A percentile compares a stretch with the other conserved stretches of the same genome.
These are phyloP conservation scores for Podospora tetraspora DNA, from an alignment of 495 filamentous ascomycete species.

Conservation along the genomic window DNA sequence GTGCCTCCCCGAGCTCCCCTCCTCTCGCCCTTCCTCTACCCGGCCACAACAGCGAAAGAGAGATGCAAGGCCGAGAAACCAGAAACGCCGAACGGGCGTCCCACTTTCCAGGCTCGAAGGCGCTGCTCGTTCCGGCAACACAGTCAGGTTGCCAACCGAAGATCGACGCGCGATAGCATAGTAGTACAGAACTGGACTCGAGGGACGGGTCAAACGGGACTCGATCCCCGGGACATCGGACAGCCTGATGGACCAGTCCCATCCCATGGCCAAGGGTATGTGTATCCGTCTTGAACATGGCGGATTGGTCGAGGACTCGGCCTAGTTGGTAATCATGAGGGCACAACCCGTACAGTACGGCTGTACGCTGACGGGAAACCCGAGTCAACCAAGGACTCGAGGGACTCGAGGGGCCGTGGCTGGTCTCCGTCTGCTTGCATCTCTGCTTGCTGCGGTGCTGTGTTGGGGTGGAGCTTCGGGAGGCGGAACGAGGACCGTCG, in stretches of 20 bases:
- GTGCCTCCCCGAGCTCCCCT: not conserved
- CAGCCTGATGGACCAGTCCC: not conserved
- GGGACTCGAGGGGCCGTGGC: not conserved
- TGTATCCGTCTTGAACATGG: not conserved
- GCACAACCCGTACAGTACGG: not conserved
- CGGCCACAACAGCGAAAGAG: not conserved
- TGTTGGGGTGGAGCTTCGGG: constrained; percentile 7
- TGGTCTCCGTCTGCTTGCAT: constrained; percentile 8
- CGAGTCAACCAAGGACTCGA: constrained; percentile 10
- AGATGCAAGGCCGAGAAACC: not conserved
- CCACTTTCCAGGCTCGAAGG: not conserved
- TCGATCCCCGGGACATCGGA: not conserved
- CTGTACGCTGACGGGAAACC: constrained; percentile 18
- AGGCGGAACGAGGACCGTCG: constrained; percentile 29
- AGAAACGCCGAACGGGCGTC: not conserved
- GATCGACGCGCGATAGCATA: not conserved
- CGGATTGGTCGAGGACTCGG: not conserved
- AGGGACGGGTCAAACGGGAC: not conserved
- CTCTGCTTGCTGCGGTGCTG: not conserved
- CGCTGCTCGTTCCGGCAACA: not conserved
- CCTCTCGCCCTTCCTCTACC: not conserved
- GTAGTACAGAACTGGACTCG: not conserved
- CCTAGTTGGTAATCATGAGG: constrained; percentile 8
- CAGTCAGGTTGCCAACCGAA: not conserved
- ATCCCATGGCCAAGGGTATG: not conserved